phyloP scores from a whole-genome alignment of 164 flowering plant species.

The Chimonanthus praecox region DNA sequence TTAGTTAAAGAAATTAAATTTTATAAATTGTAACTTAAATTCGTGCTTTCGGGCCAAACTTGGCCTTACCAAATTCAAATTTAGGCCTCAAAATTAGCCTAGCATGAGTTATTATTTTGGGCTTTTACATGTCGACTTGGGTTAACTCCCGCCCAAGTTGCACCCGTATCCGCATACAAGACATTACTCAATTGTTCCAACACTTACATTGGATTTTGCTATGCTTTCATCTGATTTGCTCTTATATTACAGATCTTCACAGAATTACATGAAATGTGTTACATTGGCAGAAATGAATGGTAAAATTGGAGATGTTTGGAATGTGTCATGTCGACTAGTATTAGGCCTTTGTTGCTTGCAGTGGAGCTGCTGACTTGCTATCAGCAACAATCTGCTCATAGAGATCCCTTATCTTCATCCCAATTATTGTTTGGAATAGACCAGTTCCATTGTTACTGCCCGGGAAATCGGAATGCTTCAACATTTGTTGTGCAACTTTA shows the following conservation, averaged over 20 bases:
- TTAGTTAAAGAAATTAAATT: too few species aligned
- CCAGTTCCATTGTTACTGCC: conserved; percentile 97
- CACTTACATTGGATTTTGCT: background rate
- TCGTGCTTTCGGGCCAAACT: too few species aligned
- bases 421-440: conserved; percentile 83
- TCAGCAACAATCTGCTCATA: conserved; percentile 64
- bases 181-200: background rate
- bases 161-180: background rate
- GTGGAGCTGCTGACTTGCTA: conserved; percentile 40
- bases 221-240: background rate
- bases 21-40: too few species aligned
- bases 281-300: conserved; percentile 6
- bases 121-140: too few species aligned
- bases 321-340: conserved; percentile 6
- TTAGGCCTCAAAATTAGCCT: too few species aligned
- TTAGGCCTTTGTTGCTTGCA: conserved; percentile 59
- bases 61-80: too few species aligned
- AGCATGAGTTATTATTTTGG: too few species aligned
- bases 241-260: conserved; percentile 24
- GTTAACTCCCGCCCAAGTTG: too few species aligned
- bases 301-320: background rate
- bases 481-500: conserved; percentile 89
- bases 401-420: conserved; percentile 85
- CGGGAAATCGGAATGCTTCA: conserved; percentile 88
- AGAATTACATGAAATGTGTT: conserved; percentile 18